Conservation (phyloP, 495 filamentous ascomycete species). For the Talaromyces ruber region DNA sequence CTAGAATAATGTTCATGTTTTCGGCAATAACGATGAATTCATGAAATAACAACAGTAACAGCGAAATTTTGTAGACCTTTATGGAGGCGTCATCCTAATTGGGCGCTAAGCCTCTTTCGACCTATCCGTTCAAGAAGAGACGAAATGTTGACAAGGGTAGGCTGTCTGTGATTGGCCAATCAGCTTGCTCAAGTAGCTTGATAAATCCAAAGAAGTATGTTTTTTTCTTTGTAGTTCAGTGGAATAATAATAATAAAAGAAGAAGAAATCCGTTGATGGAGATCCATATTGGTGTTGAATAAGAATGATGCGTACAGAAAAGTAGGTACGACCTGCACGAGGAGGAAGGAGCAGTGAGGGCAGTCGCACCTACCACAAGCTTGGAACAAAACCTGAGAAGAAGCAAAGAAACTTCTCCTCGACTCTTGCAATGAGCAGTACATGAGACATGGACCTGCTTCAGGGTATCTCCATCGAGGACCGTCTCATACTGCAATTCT, state of each 20-base stretch:
- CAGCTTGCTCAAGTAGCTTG: neutral
- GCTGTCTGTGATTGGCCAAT: neutral
- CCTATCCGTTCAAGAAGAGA: too few relatives aligned
- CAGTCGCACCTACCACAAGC: neutral
- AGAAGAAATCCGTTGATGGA: neutral
- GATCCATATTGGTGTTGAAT: neutral
- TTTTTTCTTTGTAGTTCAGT: too few relatives aligned
- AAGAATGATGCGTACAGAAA: neutral
- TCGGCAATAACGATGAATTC: too few relatives aligned
- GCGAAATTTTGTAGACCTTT: too few relatives aligned
- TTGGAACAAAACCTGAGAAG: neutral
- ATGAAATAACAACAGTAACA: too few relatives aligned
- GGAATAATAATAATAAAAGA: neutral
- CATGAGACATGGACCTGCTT: neutral
- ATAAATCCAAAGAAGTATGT: neutral
- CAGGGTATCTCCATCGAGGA: neutral
- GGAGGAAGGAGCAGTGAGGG: neutral
- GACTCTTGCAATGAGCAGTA: neutral
- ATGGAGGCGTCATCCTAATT: too few relatives aligned
- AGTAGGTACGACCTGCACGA: neutral
- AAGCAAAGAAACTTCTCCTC: neutral
- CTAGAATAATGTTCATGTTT: too few relatives aligned
- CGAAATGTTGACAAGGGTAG: neutral
- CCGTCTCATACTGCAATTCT: slow-evolving; percentile 19
- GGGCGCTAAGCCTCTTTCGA: too few relatives aligned